These are phyloP conservation scores for Cordyceps sp. DNA, from an alignment of 2,329 filamentous ascomycete genomes.

Conservation along the genomic window DNA sequence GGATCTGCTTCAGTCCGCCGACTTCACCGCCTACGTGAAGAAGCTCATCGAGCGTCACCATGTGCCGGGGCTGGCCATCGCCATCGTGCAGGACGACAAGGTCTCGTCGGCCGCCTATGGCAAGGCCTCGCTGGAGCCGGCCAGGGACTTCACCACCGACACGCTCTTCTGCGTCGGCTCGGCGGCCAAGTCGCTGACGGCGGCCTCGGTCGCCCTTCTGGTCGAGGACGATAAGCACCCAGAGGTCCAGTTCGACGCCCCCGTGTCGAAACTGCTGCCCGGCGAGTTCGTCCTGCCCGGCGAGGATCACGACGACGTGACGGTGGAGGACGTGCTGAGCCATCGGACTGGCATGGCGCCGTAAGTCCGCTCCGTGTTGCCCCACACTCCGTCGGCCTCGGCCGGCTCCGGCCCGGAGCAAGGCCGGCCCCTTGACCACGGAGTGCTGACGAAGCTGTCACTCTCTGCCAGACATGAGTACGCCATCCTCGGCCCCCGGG, in stretches of 20 bases:
- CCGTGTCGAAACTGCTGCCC: conserved; percentile 9
- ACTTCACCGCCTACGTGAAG: conserved; percentile 5
- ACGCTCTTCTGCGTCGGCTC: conserved; percentile 13
- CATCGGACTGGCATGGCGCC: conserved; percentile 10
- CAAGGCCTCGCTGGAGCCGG: conserved; percentile 5
- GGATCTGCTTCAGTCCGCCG: conserved; percentile 4
- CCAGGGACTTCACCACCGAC: conserved; percentile 6
- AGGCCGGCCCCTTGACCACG: no score
- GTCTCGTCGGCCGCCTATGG: conserved; percentile 8
- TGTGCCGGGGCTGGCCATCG: conserved; percentile 9
- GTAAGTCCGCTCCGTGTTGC: conserved; percentile 3
- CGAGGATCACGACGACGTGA: conserved; percentile 7
- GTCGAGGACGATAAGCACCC: conserved; percentile 7
- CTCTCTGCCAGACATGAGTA: conserved; percentile 7
- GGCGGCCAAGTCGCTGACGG: conserved; percentile 10
- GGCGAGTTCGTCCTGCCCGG: conserved; percentile 11
- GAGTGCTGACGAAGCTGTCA: no score
- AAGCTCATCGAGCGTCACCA: conserved; percentile 7
- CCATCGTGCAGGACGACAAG: conserved; percentile 5
- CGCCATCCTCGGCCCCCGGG: conserved; percentile 7
- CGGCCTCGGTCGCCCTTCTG: conserved; percentile 8
- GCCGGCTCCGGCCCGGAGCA: no score
- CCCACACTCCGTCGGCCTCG: no score
- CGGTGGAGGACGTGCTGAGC: conserved; percentile 9
- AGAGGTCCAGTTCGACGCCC: conserved; percentile 7